Evolutionary conservation across 768 basidiomycete genomes (phyloP), one percentile per base, ranked within the genome.

Genomic region (Suillus weaverae): DNA sequence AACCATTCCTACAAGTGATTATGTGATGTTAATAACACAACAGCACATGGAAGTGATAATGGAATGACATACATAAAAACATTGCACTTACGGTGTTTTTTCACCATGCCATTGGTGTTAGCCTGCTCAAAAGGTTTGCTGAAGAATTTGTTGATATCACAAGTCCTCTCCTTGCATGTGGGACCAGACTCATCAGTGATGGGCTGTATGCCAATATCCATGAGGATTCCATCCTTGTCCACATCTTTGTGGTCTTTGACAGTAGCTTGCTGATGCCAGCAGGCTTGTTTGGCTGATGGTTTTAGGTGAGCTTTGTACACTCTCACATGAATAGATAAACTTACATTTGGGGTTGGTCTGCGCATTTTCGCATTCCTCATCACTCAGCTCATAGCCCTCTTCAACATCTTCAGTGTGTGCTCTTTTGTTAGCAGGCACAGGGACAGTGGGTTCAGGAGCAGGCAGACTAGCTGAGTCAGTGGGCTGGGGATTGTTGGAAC

Each of bases 181-280:
- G 56, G 13, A 22, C 26, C 20, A 39, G 56, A n/a, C 10, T n/a
- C 56, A 32, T 48, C 39, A 6, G 18, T 43, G 30, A 67, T 62
- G 22, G 22, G 36, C 26, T 60, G 11, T 0, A 70, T 61, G 26
- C 59, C 50, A 35, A 70, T 59, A 35, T 70, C 70, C 7, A 43
- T 59, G 4, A 70, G 62, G n/a, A 70, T 53, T 5, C 68, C 70
- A 10, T 70, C 63, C 4, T 53, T 38, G n/a, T 65, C 66, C 13
- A 65, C 62, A 35, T 63, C 41, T 43, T 43, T 8, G 4, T 41
- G 41, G 16, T 16, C 41, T 41, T 41, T n/a, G n/a, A n/a, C 16
- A 41, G 41, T 18, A 18, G 16, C 6, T 41, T 41, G 2, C 41
- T 41, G 14, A 18, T 41, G 39, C n/a, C n/a, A n/a, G 13, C 14